Evolutionary conservation across 345 rosid genomes (phyloP).

Genomic region (Populus euphratica): DNA sequence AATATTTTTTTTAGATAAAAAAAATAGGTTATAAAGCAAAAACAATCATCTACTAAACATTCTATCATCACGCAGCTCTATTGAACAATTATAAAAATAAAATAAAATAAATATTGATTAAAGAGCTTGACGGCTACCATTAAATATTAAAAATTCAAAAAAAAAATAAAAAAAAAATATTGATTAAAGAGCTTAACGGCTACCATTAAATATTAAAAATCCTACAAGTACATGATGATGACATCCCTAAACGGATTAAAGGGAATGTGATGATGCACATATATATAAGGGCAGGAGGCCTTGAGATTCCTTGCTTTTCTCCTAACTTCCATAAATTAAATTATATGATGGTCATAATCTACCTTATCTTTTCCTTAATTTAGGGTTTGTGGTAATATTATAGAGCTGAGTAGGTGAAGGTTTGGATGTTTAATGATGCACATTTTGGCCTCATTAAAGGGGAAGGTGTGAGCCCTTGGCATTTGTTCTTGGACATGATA

Average conservation of each 20-base stretch:
- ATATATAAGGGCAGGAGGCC: neutral
- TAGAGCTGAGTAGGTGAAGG: constrained; percentile 26
- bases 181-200: too few relatives aligned
- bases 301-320: constrained; percentile 21
- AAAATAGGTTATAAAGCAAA: too few relatives aligned
- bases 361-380: constrained; percentile 31
- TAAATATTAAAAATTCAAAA: too few relatives aligned
- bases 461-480: constrained; percentile 12
- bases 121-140: too few relatives aligned
- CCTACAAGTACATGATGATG: neutral
- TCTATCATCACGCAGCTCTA: too few relatives aligned
- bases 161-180: too few relatives aligned
- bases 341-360: constrained; percentile 10
- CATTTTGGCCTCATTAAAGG: constrained; percentile 22
- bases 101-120: too few relatives aligned
- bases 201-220: too few relatives aligned
- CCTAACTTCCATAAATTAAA: constrained; percentile 6
- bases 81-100: too few relatives aligned
- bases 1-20: too few relatives aligned
- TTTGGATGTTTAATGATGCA: constrained; percentile 25
- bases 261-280: constrained; percentile 3
- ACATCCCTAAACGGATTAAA: neutral
- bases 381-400: constrained; percentile 10
- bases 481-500: neutral
- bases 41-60: too few relatives aligned